phyloP scores from a whole-genome alignment of 139 green algal genomes.

The Micromonas commoda region DNA sequence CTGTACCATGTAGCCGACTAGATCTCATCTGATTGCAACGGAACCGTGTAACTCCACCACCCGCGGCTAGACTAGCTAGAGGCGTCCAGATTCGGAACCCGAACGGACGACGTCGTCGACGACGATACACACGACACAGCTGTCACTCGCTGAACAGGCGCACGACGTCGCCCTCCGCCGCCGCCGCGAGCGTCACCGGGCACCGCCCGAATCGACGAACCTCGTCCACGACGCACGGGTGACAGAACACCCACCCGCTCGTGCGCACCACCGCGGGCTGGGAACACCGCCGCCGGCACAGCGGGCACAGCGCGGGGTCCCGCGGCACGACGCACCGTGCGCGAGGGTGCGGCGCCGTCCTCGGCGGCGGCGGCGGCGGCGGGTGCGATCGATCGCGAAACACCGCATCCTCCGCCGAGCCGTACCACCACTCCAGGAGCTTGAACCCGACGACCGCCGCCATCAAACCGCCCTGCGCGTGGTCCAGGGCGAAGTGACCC shows the following conservation, averaged over 20 bases:
- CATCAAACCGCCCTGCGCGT: neutral
- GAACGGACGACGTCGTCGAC: no score
- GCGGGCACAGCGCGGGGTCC: neutral
- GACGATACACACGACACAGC: no score
- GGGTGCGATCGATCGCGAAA: neutral
- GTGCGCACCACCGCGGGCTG: neutral
- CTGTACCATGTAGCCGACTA: no score
- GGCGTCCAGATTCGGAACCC: no score
- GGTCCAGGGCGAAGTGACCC: neutral
- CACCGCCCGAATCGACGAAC: neutral
- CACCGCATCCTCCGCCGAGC: neutral
- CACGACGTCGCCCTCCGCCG: no score
- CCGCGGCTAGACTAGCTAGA: no score
- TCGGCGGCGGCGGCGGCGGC: neutral
- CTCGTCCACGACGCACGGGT: neutral
- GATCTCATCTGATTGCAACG: no score
- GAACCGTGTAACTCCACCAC: no score
- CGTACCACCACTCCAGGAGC: conserved; percentile 17
- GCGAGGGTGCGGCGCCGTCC: neutral
- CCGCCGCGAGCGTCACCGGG: neutral
- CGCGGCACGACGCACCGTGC: neutral
- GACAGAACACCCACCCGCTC: neutral
- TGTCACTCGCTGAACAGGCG: no score
- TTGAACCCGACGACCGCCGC: conserved; percentile 9
- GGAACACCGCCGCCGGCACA: neutral